A percentile compares a stretch with the other conserved stretches of the same genome.
These are phyloP conservation scores for Phytophthora citrophthora DNA, from an alignment of 352 stramenopile genomes.

Conservation along the genomic window DNA sequence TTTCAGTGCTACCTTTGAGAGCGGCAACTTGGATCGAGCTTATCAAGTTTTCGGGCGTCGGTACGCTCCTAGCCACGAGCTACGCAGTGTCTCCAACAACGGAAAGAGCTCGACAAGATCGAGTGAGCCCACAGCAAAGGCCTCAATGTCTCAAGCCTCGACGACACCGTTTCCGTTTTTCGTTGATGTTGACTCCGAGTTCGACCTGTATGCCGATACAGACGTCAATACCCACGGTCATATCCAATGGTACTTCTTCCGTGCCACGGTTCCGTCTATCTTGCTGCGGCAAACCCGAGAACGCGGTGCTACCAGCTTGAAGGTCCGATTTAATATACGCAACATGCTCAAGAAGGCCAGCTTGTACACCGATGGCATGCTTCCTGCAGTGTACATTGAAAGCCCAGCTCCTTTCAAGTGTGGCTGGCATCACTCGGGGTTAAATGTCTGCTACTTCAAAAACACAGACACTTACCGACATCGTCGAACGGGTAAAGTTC, in stretches of 20 bases:
- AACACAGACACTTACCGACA: constrained; percentile 76
- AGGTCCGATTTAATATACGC: constrained; percentile 84
- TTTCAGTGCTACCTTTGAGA: constrained; percentile 79
- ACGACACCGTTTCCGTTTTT: constrained; percentile 59
- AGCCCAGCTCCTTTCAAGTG: constrained; percentile 17
- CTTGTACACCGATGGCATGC: constrained; percentile 90
- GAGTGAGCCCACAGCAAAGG: constrained; percentile 8
- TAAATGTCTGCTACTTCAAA: constrained; percentile 87
- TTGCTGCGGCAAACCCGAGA: constrained; percentile 21
- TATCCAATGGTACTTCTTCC: constrained; percentile 93
- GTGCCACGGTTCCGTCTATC: constrained; percentile 35
- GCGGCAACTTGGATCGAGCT: constrained; percentile 74
- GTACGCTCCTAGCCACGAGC: constrained; percentile 56
- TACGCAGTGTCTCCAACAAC: constrained; percentile 2
- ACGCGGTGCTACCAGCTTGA: constrained; percentile 26
- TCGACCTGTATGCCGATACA: constrained; percentile 77
- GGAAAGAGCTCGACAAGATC: constrained; percentile 1
- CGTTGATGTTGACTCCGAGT: constrained; percentile 64
- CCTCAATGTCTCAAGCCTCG: constrained; percentile 7
- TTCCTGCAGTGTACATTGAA: constrained; percentile 73
- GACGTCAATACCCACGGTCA: constrained; percentile 79
- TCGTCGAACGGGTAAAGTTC: constrained; percentile 48
- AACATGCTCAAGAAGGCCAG: constrained; percentile 90
- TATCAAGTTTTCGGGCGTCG: constrained; percentile 66
- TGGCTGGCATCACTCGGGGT: constrained; percentile 76